These are phyloP conservation scores for Senna siamea DNA, from an alignment of 306 rosid genomes.

Conservation along the genomic window DNA sequence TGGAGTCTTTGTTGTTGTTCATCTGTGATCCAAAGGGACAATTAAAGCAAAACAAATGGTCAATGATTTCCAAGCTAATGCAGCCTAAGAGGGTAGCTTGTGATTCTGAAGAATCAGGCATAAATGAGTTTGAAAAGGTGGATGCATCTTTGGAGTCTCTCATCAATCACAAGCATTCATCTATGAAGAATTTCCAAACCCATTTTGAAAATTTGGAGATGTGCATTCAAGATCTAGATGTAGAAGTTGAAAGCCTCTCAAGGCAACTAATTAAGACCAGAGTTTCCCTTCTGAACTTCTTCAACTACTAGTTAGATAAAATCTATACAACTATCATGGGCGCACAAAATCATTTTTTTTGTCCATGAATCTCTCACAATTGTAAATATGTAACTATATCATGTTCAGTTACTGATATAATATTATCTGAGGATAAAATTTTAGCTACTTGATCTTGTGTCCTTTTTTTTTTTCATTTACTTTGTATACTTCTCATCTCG, in stretches of 20 bases:
- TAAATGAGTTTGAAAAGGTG: conserved; percentile 37
- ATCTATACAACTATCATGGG: no score
- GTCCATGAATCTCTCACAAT: no score
- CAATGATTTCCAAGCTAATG: conserved; percentile 39
- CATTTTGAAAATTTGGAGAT: conserved; percentile 34
- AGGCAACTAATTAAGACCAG: conserved; percentile 42
- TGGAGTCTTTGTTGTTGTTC: conserved; percentile 38
- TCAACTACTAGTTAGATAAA: conserved; percentile 40
- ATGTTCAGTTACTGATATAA: no score
- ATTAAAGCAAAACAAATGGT: conserved; percentile 37
- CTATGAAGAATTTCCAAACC: conserved; percentile 31
- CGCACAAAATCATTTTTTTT: no score
- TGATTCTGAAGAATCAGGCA: conserved; percentile 13
- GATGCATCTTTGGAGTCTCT: conserved; percentile 35
- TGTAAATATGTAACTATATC: no score
- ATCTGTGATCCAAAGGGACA: conserved; percentile 29
- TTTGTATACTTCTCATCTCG: no score
- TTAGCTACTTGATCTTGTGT: no score
- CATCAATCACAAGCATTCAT: conserved; percentile 26
- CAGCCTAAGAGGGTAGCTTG: conserved; percentile 32
- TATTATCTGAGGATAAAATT: no score
- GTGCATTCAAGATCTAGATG: conserved; percentile 34
- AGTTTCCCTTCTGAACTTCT: conserved; percentile 45
- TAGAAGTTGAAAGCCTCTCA: conserved; percentile 43
- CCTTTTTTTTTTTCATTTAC: no score